phyloP scores from a whole-genome alignment of 352 stramenopile genomes.

The Pythium phragmiticola region DNA sequence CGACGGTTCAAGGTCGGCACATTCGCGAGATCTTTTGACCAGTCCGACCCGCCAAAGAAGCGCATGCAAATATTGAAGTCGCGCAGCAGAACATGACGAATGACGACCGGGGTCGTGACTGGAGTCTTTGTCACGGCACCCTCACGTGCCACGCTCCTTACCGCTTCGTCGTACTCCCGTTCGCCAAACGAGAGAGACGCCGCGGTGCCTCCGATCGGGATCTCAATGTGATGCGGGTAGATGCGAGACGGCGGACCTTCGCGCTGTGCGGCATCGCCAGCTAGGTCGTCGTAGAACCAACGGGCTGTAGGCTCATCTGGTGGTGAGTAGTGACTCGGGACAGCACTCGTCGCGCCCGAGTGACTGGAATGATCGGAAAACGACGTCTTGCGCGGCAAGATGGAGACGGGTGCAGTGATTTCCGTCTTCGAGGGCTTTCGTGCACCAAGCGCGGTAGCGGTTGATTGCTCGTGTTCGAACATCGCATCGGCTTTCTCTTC shows the following conservation, averaged over 20 bases:
- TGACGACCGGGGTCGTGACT: slow-evolving; percentile 54
- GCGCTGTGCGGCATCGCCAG: slow-evolving; percentile 30
- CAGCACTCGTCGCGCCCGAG: slow-evolving; percentile 34
- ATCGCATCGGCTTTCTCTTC: slow-evolving; percentile 4
- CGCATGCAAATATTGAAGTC: slow-evolving; percentile 89
- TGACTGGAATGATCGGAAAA: slow-evolving; percentile 52
- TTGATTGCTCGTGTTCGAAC: slow-evolving; percentile 4
- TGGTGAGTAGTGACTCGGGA: slow-evolving; percentile 54
- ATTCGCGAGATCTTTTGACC: slow-evolving; percentile 57
- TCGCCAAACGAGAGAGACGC: slow-evolving; percentile 86
- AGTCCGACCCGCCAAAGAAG: slow-evolving; percentile 86
- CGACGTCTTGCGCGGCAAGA: slow-evolving; percentile 47
- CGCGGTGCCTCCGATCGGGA: slow-evolving; percentile 77
- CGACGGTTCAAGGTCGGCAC: slow-evolving; percentile 23
- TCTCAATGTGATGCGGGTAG: slow-evolving; percentile 85
- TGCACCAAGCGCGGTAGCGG: background rate
- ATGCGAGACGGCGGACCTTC: slow-evolving; percentile 70
- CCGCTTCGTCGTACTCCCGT: slow-evolving; percentile 72
- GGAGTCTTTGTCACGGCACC: slow-evolving; percentile 45
- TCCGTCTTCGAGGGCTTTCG: slow-evolving; percentile 18
- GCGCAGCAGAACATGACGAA: slow-evolving; percentile 78
- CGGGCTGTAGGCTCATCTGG: slow-evolving; percentile 71
- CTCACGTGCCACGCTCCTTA: slow-evolving; percentile 71
- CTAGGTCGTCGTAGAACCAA: slow-evolving; percentile 76
- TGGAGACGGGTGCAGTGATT: slow-evolving; percentile 44